Evolutionary conservation across 192 early-diverging fungal species (phyloP).

Genomic region (Backusella tuberculispora): DNA sequence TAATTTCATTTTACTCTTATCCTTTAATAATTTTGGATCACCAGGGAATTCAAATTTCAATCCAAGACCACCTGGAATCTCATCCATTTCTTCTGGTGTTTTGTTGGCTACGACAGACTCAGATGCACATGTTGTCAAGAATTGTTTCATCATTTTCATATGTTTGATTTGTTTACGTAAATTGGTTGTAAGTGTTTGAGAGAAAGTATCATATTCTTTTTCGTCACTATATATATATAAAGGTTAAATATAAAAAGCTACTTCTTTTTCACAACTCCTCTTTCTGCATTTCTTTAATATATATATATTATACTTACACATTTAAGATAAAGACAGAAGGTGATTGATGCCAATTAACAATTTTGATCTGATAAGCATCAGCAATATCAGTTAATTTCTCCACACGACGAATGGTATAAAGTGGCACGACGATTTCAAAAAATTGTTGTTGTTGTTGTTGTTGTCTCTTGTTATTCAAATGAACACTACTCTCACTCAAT

Average conservation of each 20-base stretch:
- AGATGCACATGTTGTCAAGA: constrained; percentile 79
- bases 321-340: constrained; percentile 38
- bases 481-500: not conserved
- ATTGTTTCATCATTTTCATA: constrained; percentile 86
- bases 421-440: constrained; percentile 71
- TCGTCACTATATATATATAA: constrained; percentile 26
- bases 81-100: constrained; percentile 49
- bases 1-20: constrained; percentile 35
- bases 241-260: not conserved
- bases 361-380: constrained; percentile 25
- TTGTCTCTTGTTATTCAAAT: too few species aligned
- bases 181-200: constrained; percentile 72
- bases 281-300: too few species aligned
- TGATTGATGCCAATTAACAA: constrained; percentile 40
- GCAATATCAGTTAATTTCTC: constrained; percentile 68
- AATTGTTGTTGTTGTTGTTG: not conserved
- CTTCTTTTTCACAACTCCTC: not conserved
- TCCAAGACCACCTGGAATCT: constrained; percentile 66
- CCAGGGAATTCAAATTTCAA: constrained; percentile 75
- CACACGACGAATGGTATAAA: constrained; percentile 80
- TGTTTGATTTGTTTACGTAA: constrained; percentile 70
- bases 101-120: constrained; percentile 72
- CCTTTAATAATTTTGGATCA: constrained; percentile 57
- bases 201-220: constrained; percentile 78
- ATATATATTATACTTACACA: constrained; percentile 40